Percentiles rank a stretch among this genome's conserved stretches.
phyloP scores from a whole-genome alignment of 2,329 filamentous ascomycete species.

The Pseudocercospora musae region DNA sequence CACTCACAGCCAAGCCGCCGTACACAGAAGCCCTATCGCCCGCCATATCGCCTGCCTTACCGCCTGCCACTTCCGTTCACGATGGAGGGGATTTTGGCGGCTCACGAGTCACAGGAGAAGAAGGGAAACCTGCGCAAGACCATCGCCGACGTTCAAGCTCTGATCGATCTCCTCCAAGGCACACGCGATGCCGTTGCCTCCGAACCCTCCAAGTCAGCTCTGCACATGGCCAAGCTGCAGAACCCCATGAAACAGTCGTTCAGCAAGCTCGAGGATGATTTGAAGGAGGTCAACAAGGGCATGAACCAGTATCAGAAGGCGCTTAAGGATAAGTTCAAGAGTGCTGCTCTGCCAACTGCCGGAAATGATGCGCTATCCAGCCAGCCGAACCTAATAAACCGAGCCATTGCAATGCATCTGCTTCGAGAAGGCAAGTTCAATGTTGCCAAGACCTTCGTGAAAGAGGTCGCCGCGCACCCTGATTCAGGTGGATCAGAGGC shows the following conservation, averaged over 20 bases:
- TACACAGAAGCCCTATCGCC: neutral
- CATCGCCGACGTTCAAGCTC: conserved; percentile 75
- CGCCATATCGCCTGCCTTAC: neutral
- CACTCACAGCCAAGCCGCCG: neutral
- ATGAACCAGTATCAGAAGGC: conserved; percentile 82
- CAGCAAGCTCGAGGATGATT: conserved; percentile 72
- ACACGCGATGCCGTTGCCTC: conserved; percentile 71
- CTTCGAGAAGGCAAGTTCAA: conserved; percentile 90
- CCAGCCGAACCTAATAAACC: conserved; percentile 76
- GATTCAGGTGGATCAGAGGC: neutral
- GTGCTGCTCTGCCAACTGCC: conserved; percentile 66
- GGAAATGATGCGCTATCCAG: conserved; percentile 77
- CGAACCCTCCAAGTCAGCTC: conserved; percentile 66
- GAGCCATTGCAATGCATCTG: conserved; percentile 94
- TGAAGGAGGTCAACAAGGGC: conserved; percentile 78
- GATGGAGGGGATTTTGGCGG: conserved; percentile 68
- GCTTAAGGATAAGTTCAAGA: conserved; percentile 74
- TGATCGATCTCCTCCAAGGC: conserved; percentile 71
- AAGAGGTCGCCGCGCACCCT: conserved; percentile 55
- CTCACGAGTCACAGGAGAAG: conserved; percentile 69
- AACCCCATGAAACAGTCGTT: conserved; percentile 79
- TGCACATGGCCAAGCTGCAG: conserved; percentile 79
- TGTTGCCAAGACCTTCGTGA: conserved; percentile 80
- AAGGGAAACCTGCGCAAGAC: conserved; percentile 67
- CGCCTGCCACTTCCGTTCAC: neutral